These are phyloP conservation scores for Epichloe brachyelytri DNA, from an alignment of 2,329 filamentous ascomycete genomes.

Conservation along the genomic window DNA sequence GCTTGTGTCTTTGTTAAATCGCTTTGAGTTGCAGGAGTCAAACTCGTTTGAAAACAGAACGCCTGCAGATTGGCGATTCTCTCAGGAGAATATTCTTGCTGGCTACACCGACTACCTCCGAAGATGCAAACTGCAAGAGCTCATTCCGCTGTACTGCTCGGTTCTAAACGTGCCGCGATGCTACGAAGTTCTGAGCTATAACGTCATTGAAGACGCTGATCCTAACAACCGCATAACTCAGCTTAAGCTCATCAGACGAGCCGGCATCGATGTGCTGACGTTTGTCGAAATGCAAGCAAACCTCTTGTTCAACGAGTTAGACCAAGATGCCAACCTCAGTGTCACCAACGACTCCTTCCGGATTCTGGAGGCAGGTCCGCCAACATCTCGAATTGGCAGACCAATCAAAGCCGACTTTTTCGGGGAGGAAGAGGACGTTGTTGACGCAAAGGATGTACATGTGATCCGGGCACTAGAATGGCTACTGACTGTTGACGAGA, in stretches of 20 bases:
- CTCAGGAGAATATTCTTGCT: constrained; percentile 63
- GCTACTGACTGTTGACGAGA: constrained; percentile 61
- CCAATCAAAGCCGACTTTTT: constrained; percentile 61
- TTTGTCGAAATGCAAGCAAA: constrained; percentile 59
- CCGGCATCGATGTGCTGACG: constrained; percentile 57
- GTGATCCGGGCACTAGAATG: constrained; percentile 76
- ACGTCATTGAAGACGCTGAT: constrained; percentile 62
- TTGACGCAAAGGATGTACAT: constrained; percentile 50
- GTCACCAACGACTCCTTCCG: constrained; percentile 34
- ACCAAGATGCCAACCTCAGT: constrained; percentile 17
- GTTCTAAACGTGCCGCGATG: constrained; percentile 53
- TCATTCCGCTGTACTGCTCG: constrained; percentile 81
- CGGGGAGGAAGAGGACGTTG: constrained; percentile 40
- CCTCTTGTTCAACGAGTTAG: constrained; percentile 37
- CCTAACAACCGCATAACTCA: constrained; percentile 51
- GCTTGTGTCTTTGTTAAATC: constrained; percentile 54
- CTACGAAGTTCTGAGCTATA: constrained; percentile 60
- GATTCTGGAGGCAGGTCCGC: constrained; percentile 32
- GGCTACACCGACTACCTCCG: constrained; percentile 73
- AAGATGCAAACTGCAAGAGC: constrained; percentile 56
- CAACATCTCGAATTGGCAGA: constrained; percentile 34
- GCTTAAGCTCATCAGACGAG: constrained; percentile 61
- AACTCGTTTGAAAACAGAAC: constrained; percentile 7
- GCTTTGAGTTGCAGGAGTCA: constrained; percentile 26
- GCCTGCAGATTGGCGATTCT: constrained; percentile 22